Evolutionary conservation across 371 early-diverging fungal genomes (phyloP), one percentile per base, ranked within the genome.

Genomic region (Syncephalis fuscata): DNA sequence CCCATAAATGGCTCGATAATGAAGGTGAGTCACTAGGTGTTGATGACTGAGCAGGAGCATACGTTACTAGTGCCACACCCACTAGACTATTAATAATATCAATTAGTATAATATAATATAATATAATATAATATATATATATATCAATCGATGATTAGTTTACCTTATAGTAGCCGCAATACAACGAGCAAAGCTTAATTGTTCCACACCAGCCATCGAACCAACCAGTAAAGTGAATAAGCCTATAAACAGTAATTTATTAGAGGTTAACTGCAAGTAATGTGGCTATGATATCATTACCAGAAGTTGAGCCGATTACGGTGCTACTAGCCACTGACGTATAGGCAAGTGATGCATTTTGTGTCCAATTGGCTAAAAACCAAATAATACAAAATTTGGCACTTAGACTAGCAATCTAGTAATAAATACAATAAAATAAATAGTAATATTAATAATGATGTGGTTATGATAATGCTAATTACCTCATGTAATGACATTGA

Each of bases 321-420:
- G 88, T 82, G 27, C 78, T 73, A 55, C 79, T 82, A 3, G 85
- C 79, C 16, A 87, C 88, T 1, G 73, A 70, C 2, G 86, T 85
- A 52, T 80, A 80, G 2, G 80, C 82, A 22, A 85, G 60, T 37
- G 83, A 80, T 4, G 80, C 75, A 52, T 84, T 87, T 27, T 73
- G 77, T 4, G 75, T 63, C 62, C 75, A 76, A 54, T 82, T 83
- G 24, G 85, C 85, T 46, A 66, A 53, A 60, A 83, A 87, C 85
- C 88, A 85, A 20, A 85, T 61, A 25, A 81, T 64, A 60, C 84
- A 82, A 52, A 87, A 87, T 1, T 63, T 61, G n/a, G 81, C 49
- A 9, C 83, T 76, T 39, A 87, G 65, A 49, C 65, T 57, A 10
- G 81, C 77, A 1, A 80, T 72, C 55, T 82, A 64, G 37, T 58